Conservation (phyloP, 306 rosid genomes). For the Sechiopsis laciniata region DNA sequence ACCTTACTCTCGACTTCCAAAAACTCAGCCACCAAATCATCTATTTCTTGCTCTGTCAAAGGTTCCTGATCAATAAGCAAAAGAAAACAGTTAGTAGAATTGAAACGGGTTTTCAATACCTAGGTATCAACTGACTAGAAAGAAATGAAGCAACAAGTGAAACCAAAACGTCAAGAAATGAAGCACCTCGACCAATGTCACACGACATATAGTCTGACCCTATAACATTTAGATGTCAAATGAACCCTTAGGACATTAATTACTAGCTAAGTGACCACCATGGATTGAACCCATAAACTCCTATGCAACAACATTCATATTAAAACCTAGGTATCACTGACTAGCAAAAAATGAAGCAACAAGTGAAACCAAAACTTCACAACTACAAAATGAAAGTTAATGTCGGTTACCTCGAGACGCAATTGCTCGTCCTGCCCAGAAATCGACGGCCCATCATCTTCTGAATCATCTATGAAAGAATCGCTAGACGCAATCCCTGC, state of each 20-base stretch:
- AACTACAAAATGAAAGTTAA: background rate
- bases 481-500: conserved; percentile 49
- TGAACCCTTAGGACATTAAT: too few relatives aligned
- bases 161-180: background rate
- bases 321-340: conserved; percentile 7
- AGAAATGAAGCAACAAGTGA: conserved; percentile 11
- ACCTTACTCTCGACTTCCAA: conserved; percentile 98
- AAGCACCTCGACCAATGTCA: too few relatives aligned
- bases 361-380: background rate
- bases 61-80: conserved; percentile 56
- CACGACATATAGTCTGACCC: too few relatives aligned
- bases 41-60: conserved; percentile 64
- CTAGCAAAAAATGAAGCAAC: conserved; percentile 9
- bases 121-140: background rate
- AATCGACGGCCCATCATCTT: conserved; percentile 48
- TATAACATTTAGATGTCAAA: too few relatives aligned
- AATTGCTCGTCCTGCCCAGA: conserved; percentile 51
- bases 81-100: conserved; percentile 6
- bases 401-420: conserved; percentile 49
- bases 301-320: too few relatives aligned
- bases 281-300: too few relatives aligned
- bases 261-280: too few relatives aligned
- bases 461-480: conserved; percentile 60
- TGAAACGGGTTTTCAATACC: conserved; percentile 17
- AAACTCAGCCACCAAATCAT: conserved; percentile 72